Base-by-base conservation (phyloP, 768 basidiomycete species). In the Myochromella boudieri region DNA sequence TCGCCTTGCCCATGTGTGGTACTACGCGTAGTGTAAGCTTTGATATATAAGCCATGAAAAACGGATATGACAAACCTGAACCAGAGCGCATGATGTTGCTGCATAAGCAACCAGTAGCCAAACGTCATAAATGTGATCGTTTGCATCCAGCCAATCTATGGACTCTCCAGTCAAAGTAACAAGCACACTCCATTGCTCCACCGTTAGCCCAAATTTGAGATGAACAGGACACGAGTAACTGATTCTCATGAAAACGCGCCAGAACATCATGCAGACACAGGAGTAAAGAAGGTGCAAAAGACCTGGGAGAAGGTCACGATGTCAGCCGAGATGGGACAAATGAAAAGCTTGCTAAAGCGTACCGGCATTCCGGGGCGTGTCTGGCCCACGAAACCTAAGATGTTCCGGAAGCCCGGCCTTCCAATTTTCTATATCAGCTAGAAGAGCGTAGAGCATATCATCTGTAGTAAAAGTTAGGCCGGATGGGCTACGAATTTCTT, bases 161-260 rank as follows among this genome's bases (percentile, higher is more conserved):
- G 84, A 77, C 39, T 93, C 86, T 42, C 82, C 80, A 0, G 90
- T 89, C 59, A 90, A 71, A 25, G 71, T 60, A 38, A 93, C 80
- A 39, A 97, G 76, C 42, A 75, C 70, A 15, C 76, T 77, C 92
- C 91, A 97, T 52, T 84, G 79, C 58, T 86, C 85, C 21, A 93
- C 77, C 1, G 85, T 88, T 53, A 95, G 68, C 29, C 80, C 77
- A 58, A 95, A 93, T 61, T 89, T 94, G 60, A 95, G 79, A 60
- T 97, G 93, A 9, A 81, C 81, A 7, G 95, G 94, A 60, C 91
- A 89, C 15, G 84, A 78, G 69, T 97, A 98, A 48, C 91, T 93
- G 67, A 97, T 92, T 42, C 95, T 82, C 91, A 97, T 95, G 72
- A 97, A 98, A 25, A 97, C 93, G 40, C 95, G 87, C 85, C 92